phyloP scores from a whole-genome alignment of 139 green algal genomes.

The Chlamydomonas incerta region DNA sequence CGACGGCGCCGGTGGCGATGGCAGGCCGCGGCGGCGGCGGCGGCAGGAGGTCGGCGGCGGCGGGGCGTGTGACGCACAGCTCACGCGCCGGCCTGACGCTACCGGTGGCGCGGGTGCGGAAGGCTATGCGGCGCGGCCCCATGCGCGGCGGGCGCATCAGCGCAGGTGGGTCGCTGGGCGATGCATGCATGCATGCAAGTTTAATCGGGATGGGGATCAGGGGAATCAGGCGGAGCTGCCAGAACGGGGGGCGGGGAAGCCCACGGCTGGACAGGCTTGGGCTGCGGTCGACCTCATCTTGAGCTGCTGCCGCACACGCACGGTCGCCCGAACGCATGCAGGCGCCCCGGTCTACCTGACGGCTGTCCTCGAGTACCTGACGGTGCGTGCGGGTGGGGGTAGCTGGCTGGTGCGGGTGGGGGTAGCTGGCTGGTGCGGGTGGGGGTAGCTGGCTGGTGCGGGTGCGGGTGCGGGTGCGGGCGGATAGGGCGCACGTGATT shows the following conservation, averaged over 20 bases:
- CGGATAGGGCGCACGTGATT: too few species aligned
- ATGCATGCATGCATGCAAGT: neutral
- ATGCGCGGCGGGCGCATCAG: neutral
- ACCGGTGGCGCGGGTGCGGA: neutral
- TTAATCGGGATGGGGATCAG: too few species aligned
- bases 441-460: too few species aligned
- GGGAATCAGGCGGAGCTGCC: too few species aligned
- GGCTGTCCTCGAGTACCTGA: neutral
- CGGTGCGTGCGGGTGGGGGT: neutral
- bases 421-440: neutral
- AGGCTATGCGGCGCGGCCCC: neutral
- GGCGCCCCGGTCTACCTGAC: conserved; percentile 2
- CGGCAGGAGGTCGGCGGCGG: neutral
- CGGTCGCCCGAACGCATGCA: too few species aligned
- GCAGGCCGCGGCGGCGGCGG: neutral
- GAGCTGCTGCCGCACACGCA: too few species aligned
- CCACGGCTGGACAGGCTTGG: too few species aligned
- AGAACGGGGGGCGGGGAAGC: too few species aligned
- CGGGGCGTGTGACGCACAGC: neutral
- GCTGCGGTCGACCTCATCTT: too few species aligned
- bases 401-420: neutral
- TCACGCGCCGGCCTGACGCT: neutral
- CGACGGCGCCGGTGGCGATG: neutral
- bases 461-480: too few species aligned
- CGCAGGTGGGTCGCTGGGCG: conserved; percentile 22